A percentile compares a stretch with the other conserved stretches of the same genome.
phyloP scores from a whole-genome alignment of 805 yeast species.

The Ogataea degrootiae region DNA sequence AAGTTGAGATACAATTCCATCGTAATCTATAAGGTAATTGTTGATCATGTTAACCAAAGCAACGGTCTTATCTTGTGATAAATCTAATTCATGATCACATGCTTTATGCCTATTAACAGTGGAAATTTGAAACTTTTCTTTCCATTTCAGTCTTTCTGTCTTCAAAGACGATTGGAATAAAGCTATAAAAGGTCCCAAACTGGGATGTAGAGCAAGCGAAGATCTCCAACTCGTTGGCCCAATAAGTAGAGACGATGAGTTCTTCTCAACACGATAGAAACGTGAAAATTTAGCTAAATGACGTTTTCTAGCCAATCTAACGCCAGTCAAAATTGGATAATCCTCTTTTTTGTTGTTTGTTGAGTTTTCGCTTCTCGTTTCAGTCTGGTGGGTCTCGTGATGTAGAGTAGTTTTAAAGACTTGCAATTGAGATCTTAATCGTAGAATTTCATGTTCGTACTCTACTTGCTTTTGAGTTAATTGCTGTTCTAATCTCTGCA shows the following conservation, averaged over 20 bases:
- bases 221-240: conserved; percentile 19
- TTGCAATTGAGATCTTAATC: background rate
- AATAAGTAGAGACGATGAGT: conserved; percentile 2
- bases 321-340: background rate
- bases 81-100: background rate
- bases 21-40: conserved; percentile 15
- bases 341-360: background rate
- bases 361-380: background rate
- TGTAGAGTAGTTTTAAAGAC: background rate
- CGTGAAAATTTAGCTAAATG: background rate
- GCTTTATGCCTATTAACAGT: background rate
- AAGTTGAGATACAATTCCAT: background rate
- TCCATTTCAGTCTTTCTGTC: conserved; percentile 14
- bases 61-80: background rate
- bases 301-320: background rate
- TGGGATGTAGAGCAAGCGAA: conserved; percentile 6
- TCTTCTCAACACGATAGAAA: conserved; percentile 6
- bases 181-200: conserved; percentile 3
- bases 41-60: conserved; percentile 10
- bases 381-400: background rate
- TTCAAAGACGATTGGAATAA: conserved; percentile 3
- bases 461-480: too few species aligned
- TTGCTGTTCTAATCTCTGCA: too few species aligned
- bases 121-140: conserved; percentile 3
- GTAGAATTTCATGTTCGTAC: background rate